Evolutionary conservation across 108 stramenopile genomes (phyloP), one percentile per base, ranked within the genome.

Genomic region (Cafeteria roenbergensis): DNA sequence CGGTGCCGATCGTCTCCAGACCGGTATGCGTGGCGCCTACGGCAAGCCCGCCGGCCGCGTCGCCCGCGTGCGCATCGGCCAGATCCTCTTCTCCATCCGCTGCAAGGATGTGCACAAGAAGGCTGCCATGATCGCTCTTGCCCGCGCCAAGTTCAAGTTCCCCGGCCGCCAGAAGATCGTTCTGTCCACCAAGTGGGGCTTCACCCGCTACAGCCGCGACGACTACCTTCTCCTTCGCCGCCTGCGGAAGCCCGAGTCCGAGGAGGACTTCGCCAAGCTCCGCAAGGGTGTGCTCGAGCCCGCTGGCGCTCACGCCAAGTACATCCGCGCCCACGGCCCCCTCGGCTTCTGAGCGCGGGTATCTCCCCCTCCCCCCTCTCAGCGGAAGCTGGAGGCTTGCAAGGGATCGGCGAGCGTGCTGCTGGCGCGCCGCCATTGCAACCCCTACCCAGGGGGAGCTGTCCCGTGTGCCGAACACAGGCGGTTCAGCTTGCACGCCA

Each of bases 91-190:
- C 34, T 80, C 77, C 30, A 91, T 99, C 36, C 87, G 98, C 60
- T 72, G 85, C 72, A 95, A 94, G 87, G 95, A 99, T 75, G 67
- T 71, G 48, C 71, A 84, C 73, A 87, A 88, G 57, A 74, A 85
- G 29, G 87, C 90, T 70, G 88, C 91, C 67, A 84, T 99, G 70
- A 95, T 95, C 80, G 95, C 95, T 27, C 90, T 99, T 65, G 91
- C 95, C 78, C 91, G 98, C 66, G 95, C 95, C 57, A 99, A 99
- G 84, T 96, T 97, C 87, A 99, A 99, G 88, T 99, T 99, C 74
- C 95, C 98, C 27, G 98, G 98, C 62, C 84, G 98, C 65, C 98
- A 99, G 87, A 98, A 98, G 68, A 96, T 97, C 79, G 84, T 99
- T 55, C 88, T 91, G 84, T 85, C 83, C 73, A 80, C 90, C 68